Conservation (phyloP, 768 basidiomycete genomes). For the Boletus huronensis region DNA sequence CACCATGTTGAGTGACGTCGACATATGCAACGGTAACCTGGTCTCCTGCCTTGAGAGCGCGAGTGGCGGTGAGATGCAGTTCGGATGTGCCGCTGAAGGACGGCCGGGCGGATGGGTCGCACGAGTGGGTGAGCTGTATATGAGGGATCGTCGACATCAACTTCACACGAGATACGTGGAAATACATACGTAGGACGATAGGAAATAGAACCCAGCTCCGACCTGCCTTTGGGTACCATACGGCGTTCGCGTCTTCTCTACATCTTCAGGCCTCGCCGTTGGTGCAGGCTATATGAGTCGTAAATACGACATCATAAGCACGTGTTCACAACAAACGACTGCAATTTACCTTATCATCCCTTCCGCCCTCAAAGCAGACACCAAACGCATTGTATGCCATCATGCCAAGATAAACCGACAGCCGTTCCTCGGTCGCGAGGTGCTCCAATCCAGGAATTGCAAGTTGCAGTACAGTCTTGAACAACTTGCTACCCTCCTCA, state of each 20-base stretch:
- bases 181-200: slow-evolving; percentile 65
- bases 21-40: slow-evolving; percentile 75
- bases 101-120: slow-evolving; percentile 62
- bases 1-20: slow-evolving; percentile 55
- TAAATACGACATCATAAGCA: neutral
- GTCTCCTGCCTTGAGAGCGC: slow-evolving; percentile 70
- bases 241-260: slow-evolving; percentile 74
- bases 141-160: neutral
- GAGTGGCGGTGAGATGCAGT: slow-evolving; percentile 64
- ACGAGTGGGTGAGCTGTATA: slow-evolving; percentile 64
- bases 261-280: slow-evolving; percentile 58
- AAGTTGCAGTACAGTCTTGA: slow-evolving; percentile 52
- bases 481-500: slow-evolving; percentile 46
- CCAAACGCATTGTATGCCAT: slow-evolving; percentile 79
- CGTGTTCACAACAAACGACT: neutral
- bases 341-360: slow-evolving; percentile 62
- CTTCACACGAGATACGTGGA: neutral
- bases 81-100: slow-evolving; percentile 69
- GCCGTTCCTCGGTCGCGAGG: slow-evolving; percentile 61
- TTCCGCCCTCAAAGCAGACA: slow-evolving; percentile 60
- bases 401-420: slow-evolving; percentile 60
- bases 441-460: slow-evolving; percentile 72
- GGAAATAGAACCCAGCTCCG: slow-evolving; percentile 69
- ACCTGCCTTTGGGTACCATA: slow-evolving; percentile 72
- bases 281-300: slow-evolving; percentile 44